A percentile compares a stretch with the other conserved stretches of the same genome.
Evolutionary conservation across 2,329 filamentous ascomycete species (phyloP).

Genomic region (Reticulascus tulasneorum): DNA sequence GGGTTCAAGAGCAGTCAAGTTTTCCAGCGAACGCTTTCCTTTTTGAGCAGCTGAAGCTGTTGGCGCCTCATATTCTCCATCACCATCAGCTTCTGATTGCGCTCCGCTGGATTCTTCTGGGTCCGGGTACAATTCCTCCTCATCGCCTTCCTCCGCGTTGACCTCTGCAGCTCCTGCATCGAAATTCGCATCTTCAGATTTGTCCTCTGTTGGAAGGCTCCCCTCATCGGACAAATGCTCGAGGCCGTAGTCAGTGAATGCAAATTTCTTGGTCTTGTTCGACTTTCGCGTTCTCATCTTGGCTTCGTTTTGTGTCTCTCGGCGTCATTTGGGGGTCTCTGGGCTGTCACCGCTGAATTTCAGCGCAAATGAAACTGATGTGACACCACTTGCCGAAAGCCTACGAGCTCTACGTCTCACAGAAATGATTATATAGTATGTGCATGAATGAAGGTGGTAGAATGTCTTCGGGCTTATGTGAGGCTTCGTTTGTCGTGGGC

Average conservation of each 20-base stretch:
- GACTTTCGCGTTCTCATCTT: slow-evolving; percentile 35
- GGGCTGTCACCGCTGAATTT: too few species aligned
- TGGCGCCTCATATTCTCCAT: slow-evolving; percentile 27
- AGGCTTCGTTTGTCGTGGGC: too few species aligned
- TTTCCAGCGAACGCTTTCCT: slow-evolving; percentile 16
- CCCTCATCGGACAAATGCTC: slow-evolving; percentile 30
- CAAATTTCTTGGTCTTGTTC: slow-evolving; percentile 30
- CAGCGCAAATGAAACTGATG: too few species aligned
- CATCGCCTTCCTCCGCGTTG: slow-evolving; percentile 18
- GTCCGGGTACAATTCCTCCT: slow-evolving; percentile 13
- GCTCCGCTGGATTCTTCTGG: slow-evolving; percentile 18
- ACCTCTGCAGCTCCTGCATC: slow-evolving; percentile 8
- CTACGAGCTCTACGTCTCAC: too few species aligned
- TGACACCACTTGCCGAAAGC: too few species aligned
- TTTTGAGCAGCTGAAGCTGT: slow-evolving; percentile 17
- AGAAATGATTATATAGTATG: too few species aligned
- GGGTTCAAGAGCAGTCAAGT: slow-evolving; percentile 7
- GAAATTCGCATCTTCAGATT: slow-evolving; percentile 25
- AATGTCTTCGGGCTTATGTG: too few species aligned
- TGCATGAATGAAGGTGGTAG: too few species aligned
- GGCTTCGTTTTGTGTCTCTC: too few species aligned
- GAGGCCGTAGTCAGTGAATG: slow-evolving; percentile 30
- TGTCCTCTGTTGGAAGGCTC: slow-evolving; percentile 15
- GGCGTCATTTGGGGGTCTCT: too few species aligned
- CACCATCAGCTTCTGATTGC: slow-evolving; percentile 15